Evolutionary conservation across 495 filamentous ascomycete genomes (phyloP), one percentile per base, ranked within the genome.

Genomic region (Aspergillus sclerotiicarbonarius): DNA sequence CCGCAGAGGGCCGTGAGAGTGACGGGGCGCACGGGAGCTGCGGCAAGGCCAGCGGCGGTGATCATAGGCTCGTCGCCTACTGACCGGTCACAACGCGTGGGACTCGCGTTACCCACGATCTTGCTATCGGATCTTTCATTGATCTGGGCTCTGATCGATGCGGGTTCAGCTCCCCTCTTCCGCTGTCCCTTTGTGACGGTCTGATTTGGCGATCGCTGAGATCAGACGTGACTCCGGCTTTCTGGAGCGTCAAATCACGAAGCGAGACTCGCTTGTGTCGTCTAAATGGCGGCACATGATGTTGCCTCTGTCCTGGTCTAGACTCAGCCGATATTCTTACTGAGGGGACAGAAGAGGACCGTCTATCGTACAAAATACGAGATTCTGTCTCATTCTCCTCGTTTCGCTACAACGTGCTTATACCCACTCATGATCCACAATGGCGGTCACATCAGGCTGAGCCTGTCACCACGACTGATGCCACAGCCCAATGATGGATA

Each of bases 31-130:
- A 39, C 47, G 44, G 44, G 53, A 37, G 46, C 54, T 12, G 37
- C 37, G 37, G 51, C 54, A 53, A 51, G 62, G 54, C 51, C 33
- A 12, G 50, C 50, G 54, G 54, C 55, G 51, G 53, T 35, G 51
- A 55, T 56, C 51, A 61, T 64, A 64, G 62, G 56, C 45, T 44
- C 37, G 33, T 51, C 35, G 25, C 33, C n/a, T 13, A 53, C 9
- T 43, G 33, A 35, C n/a, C 39, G n/a, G 13, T 6, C 37, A 15
- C 13, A n/a, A n/a, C 37, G 12, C 12, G 37, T 41, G 12, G n/a
- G 12, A 15, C 37, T n/a, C 37, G 13, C 37, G 37, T 15, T 41
- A 12, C 10, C 37, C 49, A 51, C 49, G 18, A 39, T 29, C 35
- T 39, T 12, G 37, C 37, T 41, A 41, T 41, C 37, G 33, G 33